Percentiles rank a stretch among this genome's conserved stretches.
Conservation (phyloP, 495 filamentous ascomycete species). For the Penicillium egyptiacum region DNA sequence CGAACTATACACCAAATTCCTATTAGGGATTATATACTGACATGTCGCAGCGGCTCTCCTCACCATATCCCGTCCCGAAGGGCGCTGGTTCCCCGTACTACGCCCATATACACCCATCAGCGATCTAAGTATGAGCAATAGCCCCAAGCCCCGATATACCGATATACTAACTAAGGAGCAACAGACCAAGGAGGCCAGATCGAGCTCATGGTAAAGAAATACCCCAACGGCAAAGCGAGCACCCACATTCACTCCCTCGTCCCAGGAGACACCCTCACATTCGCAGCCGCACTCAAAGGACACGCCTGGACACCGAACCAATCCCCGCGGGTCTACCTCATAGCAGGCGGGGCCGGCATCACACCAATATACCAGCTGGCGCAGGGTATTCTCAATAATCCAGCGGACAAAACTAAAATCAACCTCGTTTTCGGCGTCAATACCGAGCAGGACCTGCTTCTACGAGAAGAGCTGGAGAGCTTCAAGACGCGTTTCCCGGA, state of each 20-base stretch:
- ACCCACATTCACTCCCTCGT: slow-evolving; percentile 59
- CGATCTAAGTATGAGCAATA: slow-evolving; percentile 41
- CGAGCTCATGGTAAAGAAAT: slow-evolving; percentile 63
- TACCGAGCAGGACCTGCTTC: slow-evolving; percentile 59
- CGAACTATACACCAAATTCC: not conserved
- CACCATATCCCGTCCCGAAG: slow-evolving; percentile 53
- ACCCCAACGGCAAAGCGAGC: slow-evolving; percentile 62
- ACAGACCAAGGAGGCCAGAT: slow-evolving; percentile 54
- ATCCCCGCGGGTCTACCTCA: slow-evolving; percentile 54
- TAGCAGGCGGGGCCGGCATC: slow-evolving; percentile 65
- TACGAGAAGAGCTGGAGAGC: slow-evolving; percentile 53
- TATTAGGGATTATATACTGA: not conserved
- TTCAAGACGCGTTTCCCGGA: slow-evolving; percentile 54
- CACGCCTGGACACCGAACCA: slow-evolving; percentile 57
- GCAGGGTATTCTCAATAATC: slow-evolving; percentile 61
- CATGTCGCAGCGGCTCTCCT: slow-evolving; percentile 49
- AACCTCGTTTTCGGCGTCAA: slow-evolving; percentile 67
- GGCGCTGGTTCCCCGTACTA: slow-evolving; percentile 52
- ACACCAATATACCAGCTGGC: slow-evolving; percentile 63
- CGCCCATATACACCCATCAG: slow-evolving; percentile 63
- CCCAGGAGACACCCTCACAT: slow-evolving; percentile 58
- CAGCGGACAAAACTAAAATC: slow-evolving; percentile 60
- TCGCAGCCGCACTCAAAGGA: slow-evolving; percentile 50
- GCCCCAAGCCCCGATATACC: not conserved
- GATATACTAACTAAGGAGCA: slow-evolving; percentile 5